phyloP scores from a whole-genome alignment of 169 alveolate species.

The Eimeria acervulina region DNA sequence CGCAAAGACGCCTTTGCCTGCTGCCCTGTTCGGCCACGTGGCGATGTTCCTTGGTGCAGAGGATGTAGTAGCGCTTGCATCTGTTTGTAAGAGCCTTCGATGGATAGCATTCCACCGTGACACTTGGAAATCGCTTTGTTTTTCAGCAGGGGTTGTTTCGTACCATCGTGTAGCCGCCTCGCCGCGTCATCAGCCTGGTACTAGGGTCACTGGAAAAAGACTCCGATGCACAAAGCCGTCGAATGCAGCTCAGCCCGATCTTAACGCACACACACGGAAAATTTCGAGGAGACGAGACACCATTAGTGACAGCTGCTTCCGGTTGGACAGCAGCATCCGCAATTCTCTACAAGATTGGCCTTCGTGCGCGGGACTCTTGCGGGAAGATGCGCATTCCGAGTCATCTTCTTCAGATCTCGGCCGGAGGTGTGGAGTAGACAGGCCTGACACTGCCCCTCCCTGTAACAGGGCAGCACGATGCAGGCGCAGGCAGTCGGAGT shows the following conservation, averaged over 20 bases:
- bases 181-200: slow-evolving; percentile 6
- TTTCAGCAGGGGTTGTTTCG: slow-evolving; percentile 29
- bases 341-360: background rate
- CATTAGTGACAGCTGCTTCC: background rate
- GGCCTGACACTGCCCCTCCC: background rate
- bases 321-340: background rate
- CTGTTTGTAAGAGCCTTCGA: slow-evolving; percentile 72
- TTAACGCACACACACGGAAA: background rate
- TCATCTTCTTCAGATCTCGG: background rate
- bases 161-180: background rate
- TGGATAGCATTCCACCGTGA: slow-evolving; percentile 57
- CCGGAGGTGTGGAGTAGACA: background rate
- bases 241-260: background rate
- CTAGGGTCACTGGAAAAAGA: background rate
- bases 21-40: slow-evolving; percentile 56
- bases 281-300: background rate
- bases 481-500: background rate
- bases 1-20: slow-evolving; percentile 50
- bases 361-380: background rate
- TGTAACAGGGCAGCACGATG: background rate
- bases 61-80: slow-evolving; percentile 75
- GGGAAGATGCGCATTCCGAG: background rate
- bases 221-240: background rate
- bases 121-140: slow-evolving; percentile 62
- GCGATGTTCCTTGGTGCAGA: slow-evolving; percentile 67